Conservation (phyloP, 495 filamentous ascomycete genomes). For the Neurospora discreta region DNA sequence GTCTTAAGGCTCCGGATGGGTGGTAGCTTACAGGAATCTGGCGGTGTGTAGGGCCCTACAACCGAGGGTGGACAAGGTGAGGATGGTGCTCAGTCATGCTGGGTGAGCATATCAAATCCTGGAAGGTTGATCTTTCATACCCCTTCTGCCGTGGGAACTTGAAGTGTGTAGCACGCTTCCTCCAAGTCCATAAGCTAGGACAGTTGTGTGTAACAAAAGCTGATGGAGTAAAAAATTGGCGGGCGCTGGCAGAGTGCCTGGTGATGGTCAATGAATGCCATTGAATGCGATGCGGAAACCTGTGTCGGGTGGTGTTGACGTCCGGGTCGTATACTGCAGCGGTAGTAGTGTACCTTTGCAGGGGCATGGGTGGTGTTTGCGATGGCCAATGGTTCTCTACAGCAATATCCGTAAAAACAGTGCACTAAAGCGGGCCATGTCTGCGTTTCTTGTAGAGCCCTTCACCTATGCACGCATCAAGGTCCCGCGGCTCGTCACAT, state of each 20-base stretch:
- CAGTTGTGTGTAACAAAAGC: not conserved
- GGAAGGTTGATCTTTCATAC: not conserved
- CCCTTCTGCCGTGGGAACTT: not conserved
- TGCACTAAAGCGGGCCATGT: not conserved
- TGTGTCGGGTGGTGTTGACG: not conserved
- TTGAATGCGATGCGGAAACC: not conserved
- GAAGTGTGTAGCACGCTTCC: not conserved
- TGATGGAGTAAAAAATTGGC: not conserved
- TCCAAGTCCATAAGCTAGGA: not conserved
- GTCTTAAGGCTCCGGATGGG: not conserved
- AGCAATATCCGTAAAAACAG: not conserved
- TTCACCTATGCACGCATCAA: not conserved
- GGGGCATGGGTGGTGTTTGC: not conserved
- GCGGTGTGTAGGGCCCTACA: not conserved
- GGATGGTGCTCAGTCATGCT: not conserved
- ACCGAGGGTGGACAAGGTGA: not conserved
- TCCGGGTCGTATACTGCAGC: not conserved
- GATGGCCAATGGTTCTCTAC: not conserved
- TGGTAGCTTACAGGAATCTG: not conserved
- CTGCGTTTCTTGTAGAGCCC: not conserved
- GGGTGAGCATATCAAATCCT: not conserved
- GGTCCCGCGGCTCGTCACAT: conserved; percentile 6
- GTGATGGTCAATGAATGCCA: not conserved
- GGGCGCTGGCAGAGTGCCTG: not conserved
- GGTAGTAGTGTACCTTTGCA: too few species aligned